Evolutionary conservation across 495 filamentous ascomycete species (phyloP), one percentile per base, ranked within the genome.

Genomic region (Aspergillus steynii): DNA sequence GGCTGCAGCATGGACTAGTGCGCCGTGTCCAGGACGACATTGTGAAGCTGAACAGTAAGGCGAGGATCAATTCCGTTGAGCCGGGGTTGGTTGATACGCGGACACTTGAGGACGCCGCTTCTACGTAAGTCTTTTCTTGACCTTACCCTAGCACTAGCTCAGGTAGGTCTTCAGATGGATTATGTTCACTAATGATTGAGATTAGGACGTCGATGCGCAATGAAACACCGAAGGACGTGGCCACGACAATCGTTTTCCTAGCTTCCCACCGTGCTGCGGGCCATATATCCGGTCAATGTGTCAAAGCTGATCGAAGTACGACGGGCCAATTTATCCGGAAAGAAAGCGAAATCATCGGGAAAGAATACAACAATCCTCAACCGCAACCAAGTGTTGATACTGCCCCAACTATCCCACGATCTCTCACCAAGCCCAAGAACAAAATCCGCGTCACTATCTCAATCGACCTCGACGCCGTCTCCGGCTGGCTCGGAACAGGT

Each of bases 401-500:
- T 57, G 27, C 61, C 50, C 31, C 60, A 29, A 61, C 71, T 5
- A 74, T 74, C 15, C 71, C 71, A 10, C 66, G 60, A 2, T 50
- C 57, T 15, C 14, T 77, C 9, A 61, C 67, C 15, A 59, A 64
- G 9, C 63, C 71, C 54, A 67, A 70, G 27, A 77, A 74, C 45
- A 80, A 71, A 37, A 78, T 88, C 61, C 80, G 81, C 25, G 70
- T 88, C 15, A 72, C 80, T 12, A 65, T 85, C 12, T 83, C 84
- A 2, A 73, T 88, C 34, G 85, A 88, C 61, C 81, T 88, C 46
- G 85, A 87, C 61, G 83, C 84, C 25, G 78, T 88, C 0, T 85
- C 83, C 1, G 84, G 83, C 14, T 86, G 79, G 77, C 78, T 87
- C 4, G 85, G 85, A 49, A 87, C 85, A 1, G 81, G 82, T 63